These are phyloP conservation scores for Zymoseptoria tritici DNA, from an alignment of 2,329 filamentous ascomycete species.

Conservation along the genomic window DNA sequence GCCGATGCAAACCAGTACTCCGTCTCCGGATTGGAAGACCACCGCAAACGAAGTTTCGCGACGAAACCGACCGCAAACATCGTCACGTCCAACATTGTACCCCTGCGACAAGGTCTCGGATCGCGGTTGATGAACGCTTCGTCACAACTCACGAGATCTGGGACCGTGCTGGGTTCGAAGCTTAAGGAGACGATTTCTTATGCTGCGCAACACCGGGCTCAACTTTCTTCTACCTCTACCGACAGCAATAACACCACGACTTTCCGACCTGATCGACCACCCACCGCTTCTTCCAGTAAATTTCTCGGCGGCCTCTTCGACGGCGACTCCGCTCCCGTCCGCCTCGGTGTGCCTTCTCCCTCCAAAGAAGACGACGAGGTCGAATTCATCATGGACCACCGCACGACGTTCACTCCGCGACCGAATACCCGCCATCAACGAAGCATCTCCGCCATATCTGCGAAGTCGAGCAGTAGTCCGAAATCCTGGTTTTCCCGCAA, in stretches of 20 bases:
- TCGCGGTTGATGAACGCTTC: background rate
- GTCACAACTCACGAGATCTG: background rate
- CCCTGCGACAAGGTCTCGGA: background rate
- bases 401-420: conserved; percentile 26
- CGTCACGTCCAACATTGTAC: background rate
- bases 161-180: background rate
- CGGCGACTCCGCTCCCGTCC: conserved; percentile 30
- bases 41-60: background rate
- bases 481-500: conserved; percentile 30
- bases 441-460: conserved; percentile 7
- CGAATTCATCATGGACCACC: conserved; percentile 32
- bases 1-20: background rate
- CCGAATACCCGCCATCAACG: conserved; percentile 13
- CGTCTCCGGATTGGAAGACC: background rate
- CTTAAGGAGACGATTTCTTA: background rate
- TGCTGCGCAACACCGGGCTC: background rate
- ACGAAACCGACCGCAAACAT: background rate
- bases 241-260: background rate
- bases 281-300: conserved; percentile 1
- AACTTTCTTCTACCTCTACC: background rate
- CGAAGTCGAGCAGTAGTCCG: conserved; percentile 5
- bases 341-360: conserved; percentile 25
- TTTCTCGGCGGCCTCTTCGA: conserved; percentile 28
- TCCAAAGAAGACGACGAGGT: conserved; percentile 23
- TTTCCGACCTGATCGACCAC: background rate